A percentile compares a stretch with the other conserved stretches of the same genome.
These are phyloP conservation scores for Solanum pimpinellifolium DNA, from an alignment of 257 asterid genomes.

Conservation along the genomic window DNA sequence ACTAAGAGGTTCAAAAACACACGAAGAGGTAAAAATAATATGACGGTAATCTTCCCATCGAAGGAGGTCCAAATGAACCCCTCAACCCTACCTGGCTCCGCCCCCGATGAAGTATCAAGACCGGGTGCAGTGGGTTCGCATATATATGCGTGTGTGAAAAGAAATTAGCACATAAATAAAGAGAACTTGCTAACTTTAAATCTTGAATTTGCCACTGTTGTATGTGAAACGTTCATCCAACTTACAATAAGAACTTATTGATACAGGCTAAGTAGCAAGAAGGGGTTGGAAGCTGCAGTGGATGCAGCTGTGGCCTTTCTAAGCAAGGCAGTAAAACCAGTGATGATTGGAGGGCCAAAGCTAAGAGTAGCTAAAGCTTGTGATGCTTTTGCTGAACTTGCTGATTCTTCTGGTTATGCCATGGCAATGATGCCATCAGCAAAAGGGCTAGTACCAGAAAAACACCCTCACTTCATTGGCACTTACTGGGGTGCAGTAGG, in stretches of 20 bases:
- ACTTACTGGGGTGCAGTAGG: slow-evolving; percentile 83
- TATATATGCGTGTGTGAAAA: neutral
- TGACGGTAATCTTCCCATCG: neutral
- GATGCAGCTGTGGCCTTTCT: slow-evolving; percentile 59
- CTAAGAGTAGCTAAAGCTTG: slow-evolving; percentile 47
- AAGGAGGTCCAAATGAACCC: neutral
- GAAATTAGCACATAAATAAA: neutral
- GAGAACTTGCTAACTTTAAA: neutral
- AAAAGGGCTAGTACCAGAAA: slow-evolving; percentile 74
- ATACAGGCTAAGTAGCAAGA: slow-evolving; percentile 53
- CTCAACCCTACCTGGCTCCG: neutral
- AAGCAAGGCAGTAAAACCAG: slow-evolving; percentile 70
- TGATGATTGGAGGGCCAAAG: slow-evolving; percentile 76
- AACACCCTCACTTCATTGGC: slow-evolving; percentile 67
- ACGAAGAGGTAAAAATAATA: neutral
- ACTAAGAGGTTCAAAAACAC: neutral
- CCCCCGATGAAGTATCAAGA: neutral
- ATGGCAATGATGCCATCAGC: slow-evolving; percentile 72
- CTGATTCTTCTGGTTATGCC: slow-evolving; percentile 57
- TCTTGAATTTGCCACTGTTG: neutral
- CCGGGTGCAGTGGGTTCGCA: neutral
- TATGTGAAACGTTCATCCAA: neutral
- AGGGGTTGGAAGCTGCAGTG: slow-evolving; percentile 64
- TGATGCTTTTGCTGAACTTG: slow-evolving; percentile 44
- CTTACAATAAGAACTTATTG: neutral